Conservation (phyloP, 768 basidiomycete species). For the Melanogaster broomeanus region DNA sequence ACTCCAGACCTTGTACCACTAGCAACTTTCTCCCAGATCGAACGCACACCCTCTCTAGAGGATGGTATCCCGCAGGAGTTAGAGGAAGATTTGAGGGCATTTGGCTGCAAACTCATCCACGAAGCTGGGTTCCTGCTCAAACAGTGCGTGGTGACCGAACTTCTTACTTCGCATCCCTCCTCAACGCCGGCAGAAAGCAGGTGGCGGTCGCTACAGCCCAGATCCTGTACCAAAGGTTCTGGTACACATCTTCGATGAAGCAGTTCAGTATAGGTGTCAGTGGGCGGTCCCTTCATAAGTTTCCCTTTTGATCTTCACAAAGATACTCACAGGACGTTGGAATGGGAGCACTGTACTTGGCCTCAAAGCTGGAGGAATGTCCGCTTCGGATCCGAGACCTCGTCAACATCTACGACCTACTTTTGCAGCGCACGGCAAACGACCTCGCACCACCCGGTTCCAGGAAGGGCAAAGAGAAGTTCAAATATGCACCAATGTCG, state of each 20-base stretch:
- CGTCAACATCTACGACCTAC: conserved; percentile 90
- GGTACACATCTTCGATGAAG: conserved; percentile 93
- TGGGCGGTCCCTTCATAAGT: conserved; percentile 15
- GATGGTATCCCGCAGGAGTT: conserved; percentile 82
- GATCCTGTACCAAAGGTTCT: conserved; percentile 95
- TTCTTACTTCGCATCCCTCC: not conserved
- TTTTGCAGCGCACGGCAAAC: conserved; percentile 75
- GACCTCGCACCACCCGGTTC: conserved; percentile 30
- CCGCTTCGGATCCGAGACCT: conserved; percentile 91
- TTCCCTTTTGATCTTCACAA: conserved; percentile 7
- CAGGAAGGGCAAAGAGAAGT: conserved; percentile 34
- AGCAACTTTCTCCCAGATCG: conserved; percentile 77
- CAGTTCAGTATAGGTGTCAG: conserved; percentile 92
- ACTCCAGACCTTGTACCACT: conserved; percentile 70
- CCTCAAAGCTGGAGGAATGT: conserved; percentile 92
- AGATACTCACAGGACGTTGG: conserved; percentile 65
- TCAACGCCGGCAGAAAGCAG: conserved; percentile 66
- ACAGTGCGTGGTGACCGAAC: conserved; percentile 56
- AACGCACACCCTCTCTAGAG: conserved; percentile 74
- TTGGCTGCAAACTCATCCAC: conserved; percentile 93
- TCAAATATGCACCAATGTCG: conserved; percentile 82
- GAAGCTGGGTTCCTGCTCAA: conserved; percentile 90
- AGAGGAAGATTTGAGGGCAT: conserved; percentile 87
- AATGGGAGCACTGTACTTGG: conserved; percentile 86
- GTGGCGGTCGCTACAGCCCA: conserved; percentile 97